Evolutionary conservation across 768 basidiomycete species (phyloP), one percentile per base, ranked within the genome.

Genomic region (Mycena latifolia): DNA sequence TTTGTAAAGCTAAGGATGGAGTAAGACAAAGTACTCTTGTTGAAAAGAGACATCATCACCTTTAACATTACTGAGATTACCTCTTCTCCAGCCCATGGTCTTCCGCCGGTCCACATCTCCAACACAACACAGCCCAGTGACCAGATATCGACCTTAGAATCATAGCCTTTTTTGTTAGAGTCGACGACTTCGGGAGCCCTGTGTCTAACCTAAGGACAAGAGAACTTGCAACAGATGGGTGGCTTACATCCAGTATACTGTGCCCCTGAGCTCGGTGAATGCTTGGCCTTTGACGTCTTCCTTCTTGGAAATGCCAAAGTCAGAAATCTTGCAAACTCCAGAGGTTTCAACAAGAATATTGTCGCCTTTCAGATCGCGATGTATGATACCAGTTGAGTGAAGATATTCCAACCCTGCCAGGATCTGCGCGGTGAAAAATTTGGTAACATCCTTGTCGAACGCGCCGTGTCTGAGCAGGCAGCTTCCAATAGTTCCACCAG

Each of bases 131-230:
- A 99, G 2, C 96, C 96, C 24, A 96, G 39, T 5, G 65, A 66
- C 96, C 96, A 99, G 63, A 99, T 95, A 73, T 99, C 96, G 50
- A 97, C 89, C 76, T 98, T 98, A n/a, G 88, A 88, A 71, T 92
- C 92, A 77, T 99, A 98, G 0, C 94, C 94, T 56, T 87, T 85
- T 66, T 85, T 84, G 66, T 88, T 85, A 55, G 88, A 84, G 66
- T 90, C 85, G 18, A 94, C 77, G 33, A 94, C 88, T 79, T 94
- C 96, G 0, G 95, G 96, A 1, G 96, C 95, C 95, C 66, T 67
- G n/a, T n/a, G n/a, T 12, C 20, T 10, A n/a, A 8, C n/a, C 47
- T 55, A 15, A 53, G 37, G 33, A 35, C 33, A 27, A 18, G 7
- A 33, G 17, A 39, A 39, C 15, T 15, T 22, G 15, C 6, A 29